phyloP scores from a whole-genome alignment of 768 basidiomycete species.

The Phaffia australis region DNA sequence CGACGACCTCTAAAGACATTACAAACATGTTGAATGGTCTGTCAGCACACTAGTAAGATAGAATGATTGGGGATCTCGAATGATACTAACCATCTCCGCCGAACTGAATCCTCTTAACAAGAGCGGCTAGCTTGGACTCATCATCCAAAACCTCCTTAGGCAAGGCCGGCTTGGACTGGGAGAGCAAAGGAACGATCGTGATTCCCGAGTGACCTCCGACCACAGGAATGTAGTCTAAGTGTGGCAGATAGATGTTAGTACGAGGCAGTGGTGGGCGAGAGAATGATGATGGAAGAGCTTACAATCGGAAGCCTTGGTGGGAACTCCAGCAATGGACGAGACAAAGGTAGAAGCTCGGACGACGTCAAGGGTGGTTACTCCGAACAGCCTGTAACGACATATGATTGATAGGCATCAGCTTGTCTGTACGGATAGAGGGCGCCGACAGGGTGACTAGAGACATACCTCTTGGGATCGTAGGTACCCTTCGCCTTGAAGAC shows the following conservation, averaged over 20 bases:
- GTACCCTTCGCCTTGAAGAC: constrained; percentile 84
- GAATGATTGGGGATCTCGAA: no score
- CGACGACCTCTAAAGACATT: constrained; percentile 56
- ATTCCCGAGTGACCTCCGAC: constrained; percentile 84
- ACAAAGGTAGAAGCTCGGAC: constrained; percentile 92
- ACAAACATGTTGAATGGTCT: neutral
- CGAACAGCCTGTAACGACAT: constrained; percentile 50
- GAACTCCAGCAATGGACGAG: constrained; percentile 47
- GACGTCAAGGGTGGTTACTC: constrained; percentile 96
- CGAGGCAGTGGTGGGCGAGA: constrained; percentile 39
- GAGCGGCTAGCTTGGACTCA: constrained; percentile 61
- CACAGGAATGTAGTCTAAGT: constrained; percentile 14
- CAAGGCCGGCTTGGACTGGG: constrained; percentile 50
- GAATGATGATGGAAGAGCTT: constrained; percentile 54
- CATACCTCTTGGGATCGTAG: constrained; percentile 63
- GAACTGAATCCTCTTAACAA: constrained; percentile 89
- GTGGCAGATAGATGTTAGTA: neutral
- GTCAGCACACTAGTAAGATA: neutral
- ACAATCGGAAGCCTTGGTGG: constrained; percentile 48
- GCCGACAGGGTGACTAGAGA: neutral
- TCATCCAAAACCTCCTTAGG: constrained; percentile 53
- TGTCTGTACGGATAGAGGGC: neutral
- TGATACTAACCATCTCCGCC: constrained; percentile 62
- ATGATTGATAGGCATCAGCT: neutral
- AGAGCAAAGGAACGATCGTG: constrained; percentile 95